A percentile compares a stretch with the other conserved stretches of the same genome.
phyloP scores from a whole-genome alignment of 1,139 yeast genomes.

The Kodamaea anthophila region DNA sequence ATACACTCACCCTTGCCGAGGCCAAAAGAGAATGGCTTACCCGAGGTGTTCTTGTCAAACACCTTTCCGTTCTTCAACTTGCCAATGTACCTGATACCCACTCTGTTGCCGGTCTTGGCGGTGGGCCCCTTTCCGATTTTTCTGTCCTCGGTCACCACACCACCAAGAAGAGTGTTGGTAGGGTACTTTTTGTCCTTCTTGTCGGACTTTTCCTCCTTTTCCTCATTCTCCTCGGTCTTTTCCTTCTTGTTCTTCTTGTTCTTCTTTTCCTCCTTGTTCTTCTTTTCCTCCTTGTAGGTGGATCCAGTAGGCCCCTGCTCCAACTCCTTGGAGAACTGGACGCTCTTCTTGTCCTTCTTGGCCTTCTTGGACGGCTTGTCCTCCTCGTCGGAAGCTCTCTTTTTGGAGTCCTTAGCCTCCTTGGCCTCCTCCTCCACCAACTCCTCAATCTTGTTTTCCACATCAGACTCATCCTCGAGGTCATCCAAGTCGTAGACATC shows the following conservation, averaged over 20 bases:
- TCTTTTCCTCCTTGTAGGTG: conserved; percentile 26
- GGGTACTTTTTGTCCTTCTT: conserved; percentile 42
- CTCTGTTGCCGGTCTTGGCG: conserved; percentile 86
- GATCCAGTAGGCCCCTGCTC: conserved; percentile 88
- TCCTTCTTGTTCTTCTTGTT: conserved; percentile 15
- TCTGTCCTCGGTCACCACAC: conserved; percentile 90
- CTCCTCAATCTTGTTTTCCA: conserved; percentile 53
- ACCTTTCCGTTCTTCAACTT: conserved; percentile 94
- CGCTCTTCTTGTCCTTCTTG: conserved; percentile 54
- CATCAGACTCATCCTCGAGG: conserved; percentile 52
- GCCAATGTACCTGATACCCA: conserved; percentile 96
- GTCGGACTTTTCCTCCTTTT: conserved; percentile 8
- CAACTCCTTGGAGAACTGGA: conserved; percentile 80
- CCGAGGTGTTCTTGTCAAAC: conserved; percentile 94
- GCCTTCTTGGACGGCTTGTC: conserved; percentile 35
- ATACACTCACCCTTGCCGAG: conserved; percentile 98
- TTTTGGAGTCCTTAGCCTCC: conserved; percentile 25
- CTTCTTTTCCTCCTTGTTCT: conserved; percentile 13
- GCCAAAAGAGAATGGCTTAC: conserved; percentile 88
- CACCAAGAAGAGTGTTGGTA: conserved; percentile 82
- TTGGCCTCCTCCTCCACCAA: conserved; percentile 51
- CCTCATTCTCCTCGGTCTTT: conserved; percentile 14
- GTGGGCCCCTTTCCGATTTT: conserved; percentile 79
- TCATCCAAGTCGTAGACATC: conserved; percentile 53
- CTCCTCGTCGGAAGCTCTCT: conserved; percentile 24